These are phyloP conservation scores for Niebla homalea DNA, from an alignment of 495 filamentous ascomycete species.

Conservation along the genomic window DNA sequence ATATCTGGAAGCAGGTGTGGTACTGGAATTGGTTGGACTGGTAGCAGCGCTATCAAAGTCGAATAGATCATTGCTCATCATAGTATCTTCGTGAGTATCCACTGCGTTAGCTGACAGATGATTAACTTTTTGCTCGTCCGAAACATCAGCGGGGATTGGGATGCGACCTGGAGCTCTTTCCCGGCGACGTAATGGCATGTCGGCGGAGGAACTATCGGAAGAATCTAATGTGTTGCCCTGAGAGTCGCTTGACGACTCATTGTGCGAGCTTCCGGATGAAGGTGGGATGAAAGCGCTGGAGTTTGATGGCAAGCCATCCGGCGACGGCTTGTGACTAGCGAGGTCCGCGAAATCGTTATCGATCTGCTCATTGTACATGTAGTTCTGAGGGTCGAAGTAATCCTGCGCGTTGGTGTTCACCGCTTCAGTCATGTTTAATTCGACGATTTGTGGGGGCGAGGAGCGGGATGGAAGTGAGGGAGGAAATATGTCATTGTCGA, in stretches of 20 bases:
- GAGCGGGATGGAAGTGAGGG: constrained; percentile 5
- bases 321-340: neutral
- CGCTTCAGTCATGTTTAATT: constrained; percentile 4
- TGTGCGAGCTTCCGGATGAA: neutral
- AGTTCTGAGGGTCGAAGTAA: neutral
- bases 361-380: neutral
- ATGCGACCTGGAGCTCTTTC: constrained; percentile 1
- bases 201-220: constrained; percentile 29
- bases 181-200: constrained; percentile 16
- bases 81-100: constrained; percentile 42
- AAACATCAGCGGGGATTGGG: constrained; percentile 3
- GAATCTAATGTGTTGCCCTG: constrained; percentile 13
- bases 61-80: constrained; percentile 48
- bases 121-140: neutral
- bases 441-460: constrained; percentile 4
- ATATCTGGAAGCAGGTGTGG: neutral
- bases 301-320: constrained; percentile 1
- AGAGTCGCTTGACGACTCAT: constrained; percentile 4
- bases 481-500: constrained; percentile 11
- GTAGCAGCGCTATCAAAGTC: constrained; percentile 59
- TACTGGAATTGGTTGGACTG: constrained; percentile 34
- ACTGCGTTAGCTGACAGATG: constrained; percentile 16
- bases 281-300: constrained; percentile 1
- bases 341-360: constrained; percentile 1
- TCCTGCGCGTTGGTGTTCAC: constrained; percentile 1